A percentile compares a stretch with the other conserved stretches of the same genome.
phyloP scores from a whole-genome alignment of 202 grass and related monocot genomes.

The Brachypodium distachyon region DNA sequence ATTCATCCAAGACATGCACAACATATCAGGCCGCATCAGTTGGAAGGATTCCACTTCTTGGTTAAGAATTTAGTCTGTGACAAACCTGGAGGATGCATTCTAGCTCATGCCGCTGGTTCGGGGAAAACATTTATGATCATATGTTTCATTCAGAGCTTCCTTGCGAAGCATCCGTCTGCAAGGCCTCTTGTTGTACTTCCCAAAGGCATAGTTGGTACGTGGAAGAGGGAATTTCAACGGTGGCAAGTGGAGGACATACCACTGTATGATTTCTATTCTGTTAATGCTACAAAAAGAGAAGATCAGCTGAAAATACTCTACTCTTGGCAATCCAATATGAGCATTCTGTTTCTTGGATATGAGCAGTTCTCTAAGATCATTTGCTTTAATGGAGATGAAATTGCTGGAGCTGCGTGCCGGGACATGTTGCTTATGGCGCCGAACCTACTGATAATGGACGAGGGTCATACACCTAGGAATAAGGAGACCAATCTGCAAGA shows the following conservation, averaged over 20 bases:
- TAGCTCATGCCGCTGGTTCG: slow-evolving; percentile 84
- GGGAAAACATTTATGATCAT: slow-evolving; percentile 95
- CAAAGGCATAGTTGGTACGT: slow-evolving; percentile 69
- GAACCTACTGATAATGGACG: slow-evolving; percentile 72
- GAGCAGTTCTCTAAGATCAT: slow-evolving; percentile 74
- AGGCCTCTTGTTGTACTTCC: slow-evolving; percentile 76
- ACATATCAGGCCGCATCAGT: slow-evolving; percentile 66
- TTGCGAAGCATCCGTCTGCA: slow-evolving; percentile 66
- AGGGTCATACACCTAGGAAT: slow-evolving; percentile 87
- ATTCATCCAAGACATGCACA: slow-evolving; percentile 79
- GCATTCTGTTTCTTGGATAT: slow-evolving; percentile 87
- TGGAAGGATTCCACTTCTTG: slow-evolving; percentile 84
- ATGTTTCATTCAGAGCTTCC: slow-evolving; percentile 86
- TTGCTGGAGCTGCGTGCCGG: slow-evolving; percentile 50
- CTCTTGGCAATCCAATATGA: slow-evolving; percentile 61
- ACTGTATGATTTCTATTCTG: slow-evolving; percentile 73
- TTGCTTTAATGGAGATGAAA: slow-evolving; percentile 29
- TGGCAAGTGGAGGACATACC: slow-evolving; percentile 89
- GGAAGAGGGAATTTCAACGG: slow-evolving; percentile 66
- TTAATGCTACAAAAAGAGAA: slow-evolving; percentile 73
- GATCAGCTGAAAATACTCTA: slow-evolving; percentile 71
- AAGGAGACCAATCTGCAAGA: slow-evolving; percentile 59
- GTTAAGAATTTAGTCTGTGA: slow-evolving; percentile 68
- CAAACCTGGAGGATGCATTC: slow-evolving; percentile 82
- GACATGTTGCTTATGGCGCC: too few relatives aligned